These are phyloP conservation scores for Ogataea hybrid DNA, from an alignment of 1,139 yeast species.

Conservation along the genomic window DNA sequence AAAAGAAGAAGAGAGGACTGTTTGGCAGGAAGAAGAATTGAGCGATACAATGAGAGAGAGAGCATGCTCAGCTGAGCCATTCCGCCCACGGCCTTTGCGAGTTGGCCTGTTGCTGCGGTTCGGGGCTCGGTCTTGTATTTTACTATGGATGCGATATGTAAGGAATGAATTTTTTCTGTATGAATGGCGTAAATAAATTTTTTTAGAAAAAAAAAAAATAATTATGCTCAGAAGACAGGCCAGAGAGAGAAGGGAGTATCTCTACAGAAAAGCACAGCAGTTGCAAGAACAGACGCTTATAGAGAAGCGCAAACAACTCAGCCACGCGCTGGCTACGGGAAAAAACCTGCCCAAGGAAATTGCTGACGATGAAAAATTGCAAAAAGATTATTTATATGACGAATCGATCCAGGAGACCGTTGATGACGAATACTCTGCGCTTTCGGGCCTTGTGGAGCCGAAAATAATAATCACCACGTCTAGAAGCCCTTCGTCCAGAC, in stretches of 20 bases:
- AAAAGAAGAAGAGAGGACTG: constrained; percentile 69
- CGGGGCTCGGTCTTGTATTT: not conserved
- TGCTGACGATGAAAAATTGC: constrained; percentile 81
- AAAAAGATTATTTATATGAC: constrained; percentile 81
- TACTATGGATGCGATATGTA: constrained; percentile 1
- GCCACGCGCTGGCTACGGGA: constrained; percentile 88
- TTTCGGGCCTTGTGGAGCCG: constrained; percentile 92
- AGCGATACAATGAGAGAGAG: not conserved
- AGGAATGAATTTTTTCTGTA: not conserved
- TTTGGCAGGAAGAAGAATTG: constrained; percentile 67
- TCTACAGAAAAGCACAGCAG: constrained; percentile 84
- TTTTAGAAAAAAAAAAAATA: not conserved
- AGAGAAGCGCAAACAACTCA: constrained; percentile 82
- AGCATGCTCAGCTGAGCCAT: not conserved
- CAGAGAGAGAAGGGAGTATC: constrained; percentile 90
- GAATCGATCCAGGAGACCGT: constrained; percentile 51
- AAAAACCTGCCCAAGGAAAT: constrained; percentile 85
- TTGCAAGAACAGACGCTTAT: constrained; percentile 84
- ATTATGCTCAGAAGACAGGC: constrained; percentile 86
- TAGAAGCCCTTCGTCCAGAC: constrained; percentile 81
- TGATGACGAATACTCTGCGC: constrained; percentile 89
- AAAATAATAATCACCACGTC: constrained; percentile 90
- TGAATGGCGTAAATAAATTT: constrained; percentile 1
- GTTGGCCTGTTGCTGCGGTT: not conserved
- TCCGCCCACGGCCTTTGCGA: not conserved